Conservation (phyloP, 345 rosid genomes). For the Turnera subulata region DNA sequence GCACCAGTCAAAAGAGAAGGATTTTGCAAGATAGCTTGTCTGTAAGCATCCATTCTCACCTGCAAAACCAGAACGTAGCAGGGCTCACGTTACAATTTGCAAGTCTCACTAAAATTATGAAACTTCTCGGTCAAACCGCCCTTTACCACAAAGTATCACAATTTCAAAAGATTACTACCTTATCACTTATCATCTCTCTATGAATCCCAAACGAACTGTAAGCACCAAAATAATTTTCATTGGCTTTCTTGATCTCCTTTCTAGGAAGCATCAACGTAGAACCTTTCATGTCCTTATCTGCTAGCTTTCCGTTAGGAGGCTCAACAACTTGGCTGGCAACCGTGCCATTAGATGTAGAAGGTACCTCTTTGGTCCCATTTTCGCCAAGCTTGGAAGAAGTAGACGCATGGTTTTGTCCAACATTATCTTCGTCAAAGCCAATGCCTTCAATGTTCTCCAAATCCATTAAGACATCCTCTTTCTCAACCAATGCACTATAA, state of each 20-base stretch:
- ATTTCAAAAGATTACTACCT: slow-evolving; percentile 46
- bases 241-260: slow-evolving; percentile 53
- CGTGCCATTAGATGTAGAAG: slow-evolving; percentile 29
- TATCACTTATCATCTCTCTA: slow-evolving; percentile 84
- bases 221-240: slow-evolving; percentile 80
- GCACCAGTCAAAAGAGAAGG: slow-evolving; percentile 67
- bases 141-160: background rate
- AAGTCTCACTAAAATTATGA: background rate
- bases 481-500: slow-evolving; percentile 29
- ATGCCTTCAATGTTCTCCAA: slow-evolving; percentile 43
- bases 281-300: slow-evolving; percentile 26
- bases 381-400: slow-evolving; percentile 15
- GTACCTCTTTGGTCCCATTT: slow-evolving; percentile 27
- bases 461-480: slow-evolving; percentile 45
- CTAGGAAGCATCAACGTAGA: slow-evolving; percentile 32
- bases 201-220: slow-evolving; percentile 89
- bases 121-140: slow-evolving; percentile 6
- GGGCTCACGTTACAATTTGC: background rate
- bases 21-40: slow-evolving; percentile 78
- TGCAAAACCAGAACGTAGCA: slow-evolving; percentile 21
- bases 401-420: slow-evolving; percentile 21
- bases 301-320: slow-evolving; percentile 13
- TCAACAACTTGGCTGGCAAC: slow-evolving; percentile 5
- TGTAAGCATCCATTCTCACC: slow-evolving; percentile 83
- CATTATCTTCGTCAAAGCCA: slow-evolving; percentile 31